Percentiles rank a stretch among this genome's conserved stretches.
phyloP scores from a whole-genome alignment of 1,284 basidiomycete species.

The Ustilago nuda region DNA sequence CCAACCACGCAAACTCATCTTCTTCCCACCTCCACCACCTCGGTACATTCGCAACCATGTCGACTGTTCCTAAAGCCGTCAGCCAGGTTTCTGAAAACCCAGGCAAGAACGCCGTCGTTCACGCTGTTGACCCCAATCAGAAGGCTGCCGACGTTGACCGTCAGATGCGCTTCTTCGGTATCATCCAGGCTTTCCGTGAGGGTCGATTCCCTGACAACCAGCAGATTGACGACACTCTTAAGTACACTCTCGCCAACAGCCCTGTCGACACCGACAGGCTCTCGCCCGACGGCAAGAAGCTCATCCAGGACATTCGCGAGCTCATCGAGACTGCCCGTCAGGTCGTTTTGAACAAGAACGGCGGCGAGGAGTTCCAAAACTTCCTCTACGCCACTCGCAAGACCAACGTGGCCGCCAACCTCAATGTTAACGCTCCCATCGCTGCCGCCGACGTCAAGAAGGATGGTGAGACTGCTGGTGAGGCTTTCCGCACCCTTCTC shows the following conservation, averaged over 20 bases:
- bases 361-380: conserved; percentile 64
- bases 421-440: conserved; percentile 55
- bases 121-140: conserved; percentile 49
- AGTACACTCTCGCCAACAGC: conserved; percentile 56
- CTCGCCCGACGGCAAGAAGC: conserved; percentile 60
- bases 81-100: conserved; percentile 55
- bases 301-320: conserved; percentile 62
- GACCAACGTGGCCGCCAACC: conserved; percentile 49
- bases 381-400: conserved; percentile 62
- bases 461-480: conserved; percentile 62
- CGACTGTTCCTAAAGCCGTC: conserved; percentile 35
- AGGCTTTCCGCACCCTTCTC: conserved; percentile 63
- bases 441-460: conserved; percentile 57
- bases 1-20: not conserved
- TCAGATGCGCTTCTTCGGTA: conserved; percentile 63
- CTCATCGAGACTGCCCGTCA: conserved; percentile 57
- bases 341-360: conserved; percentile 64
- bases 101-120: conserved; percentile 40
- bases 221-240: conserved; percentile 62
- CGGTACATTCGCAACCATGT: conserved; percentile 28
- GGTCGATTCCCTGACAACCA: conserved; percentile 66
- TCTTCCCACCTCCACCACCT: not conserved
- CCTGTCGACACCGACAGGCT: conserved; percentile 62
- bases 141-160: conserved; percentile 62
- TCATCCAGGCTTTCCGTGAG: conserved; percentile 65